A percentile compares a stretch with the other conserved stretches of the same genome.
Conservation (phyloP, 306 rosid species). For the Ceratonia siliqua region DNA sequence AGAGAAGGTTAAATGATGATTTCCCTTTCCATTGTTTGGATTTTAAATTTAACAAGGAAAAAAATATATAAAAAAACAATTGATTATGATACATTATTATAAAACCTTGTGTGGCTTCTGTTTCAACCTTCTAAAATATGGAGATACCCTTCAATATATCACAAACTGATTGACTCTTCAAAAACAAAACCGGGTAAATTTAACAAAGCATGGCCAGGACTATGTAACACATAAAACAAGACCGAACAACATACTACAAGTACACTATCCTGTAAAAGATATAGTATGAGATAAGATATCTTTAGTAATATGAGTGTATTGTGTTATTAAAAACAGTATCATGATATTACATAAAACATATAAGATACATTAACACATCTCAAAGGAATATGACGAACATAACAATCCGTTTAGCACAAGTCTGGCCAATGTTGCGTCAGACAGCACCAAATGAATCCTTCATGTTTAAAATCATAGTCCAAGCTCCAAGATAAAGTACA, state of each 20-base stretch:
- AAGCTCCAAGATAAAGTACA: neutral
- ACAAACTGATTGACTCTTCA: neutral
- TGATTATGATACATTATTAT: no score
- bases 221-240: neutral
- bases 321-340: neutral
- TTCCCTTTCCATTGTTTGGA: no score
- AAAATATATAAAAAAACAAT: no score
- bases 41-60: no score
- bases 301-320: neutral
- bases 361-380: neutral
- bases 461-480: no score
- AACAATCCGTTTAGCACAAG: neutral
- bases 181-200: neutral
- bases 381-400: neutral
- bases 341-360: neutral
- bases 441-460: neutral
- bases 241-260: neutral
- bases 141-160: neutral
- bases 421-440: neutral
- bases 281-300: neutral
- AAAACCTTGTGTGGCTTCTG: conserved; percentile 8
- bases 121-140: conserved; percentile 1
- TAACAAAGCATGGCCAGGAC: neutral
- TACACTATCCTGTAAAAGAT: neutral
- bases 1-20: no score